Base-by-base conservation (phyloP, 106 monocot genomes). In the Acorus calamus region DNA sequence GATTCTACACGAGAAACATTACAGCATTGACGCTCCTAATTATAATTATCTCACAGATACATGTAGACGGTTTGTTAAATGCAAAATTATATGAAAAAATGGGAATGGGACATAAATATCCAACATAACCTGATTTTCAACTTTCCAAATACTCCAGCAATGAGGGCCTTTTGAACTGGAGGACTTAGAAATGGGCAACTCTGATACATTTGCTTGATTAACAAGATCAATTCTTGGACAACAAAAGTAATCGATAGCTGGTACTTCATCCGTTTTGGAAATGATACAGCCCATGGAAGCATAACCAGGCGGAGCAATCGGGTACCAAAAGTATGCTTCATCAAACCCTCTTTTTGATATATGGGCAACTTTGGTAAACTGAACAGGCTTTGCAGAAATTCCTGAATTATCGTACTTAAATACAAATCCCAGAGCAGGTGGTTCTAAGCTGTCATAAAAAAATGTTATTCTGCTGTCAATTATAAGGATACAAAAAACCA, bases 111-210 rank as follows among this genome's bases (percentile, higher is more conserved):
- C 42, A 45, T 46, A 10, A 9, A 8, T 47, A 6, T 10, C 5
- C 7, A 6, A 42, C 12, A 59, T 42, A 59, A 96, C 96, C 96
- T 96, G 96, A 77, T 96, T 96, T 73, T 83, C 84, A 69, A 96
- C 80, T 91, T 85, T 91, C 96, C 96, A 96, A 56, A 96, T 84
- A 66, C 96, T 96, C 96, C 84, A 92, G 79, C 88, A 90, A 54
- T 65, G 85, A 6, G 84, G 60, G 47, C 82, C 90, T 68, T 85
- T 96, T 14, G 85, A 71, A 58, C 64, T 78, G 28, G 79, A 80
- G 10, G 96, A 91, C 70, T 77, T 79, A 63, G 85, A 87, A 49
- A 87, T 76, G 9, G 96, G 91, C 49, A 67, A 71, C 5, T 78
- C 82, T 42, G 72, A 65, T 49, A 96, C 63, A 83, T 91, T 85